Evolutionary conservation across 2,329 filamentous ascomycete species (phyloP).

Genomic region (Scolecobasidium constrictum): DNA sequence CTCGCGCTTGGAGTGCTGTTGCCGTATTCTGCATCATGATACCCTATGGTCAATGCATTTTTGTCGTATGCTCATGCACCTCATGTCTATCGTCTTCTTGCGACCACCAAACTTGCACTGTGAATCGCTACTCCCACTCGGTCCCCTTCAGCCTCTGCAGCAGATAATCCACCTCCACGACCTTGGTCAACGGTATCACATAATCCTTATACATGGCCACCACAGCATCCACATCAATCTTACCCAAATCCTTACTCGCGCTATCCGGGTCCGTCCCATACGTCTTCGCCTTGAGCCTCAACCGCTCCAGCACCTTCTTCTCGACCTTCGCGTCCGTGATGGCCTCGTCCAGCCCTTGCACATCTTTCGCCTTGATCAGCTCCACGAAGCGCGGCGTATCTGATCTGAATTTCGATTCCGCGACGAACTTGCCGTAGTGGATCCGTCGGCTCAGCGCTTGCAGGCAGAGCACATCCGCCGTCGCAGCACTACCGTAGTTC

Average conservation of each 20-base stretch:
- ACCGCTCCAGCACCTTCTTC: conserved; percentile 76
- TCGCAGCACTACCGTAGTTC: conserved; percentile 90
- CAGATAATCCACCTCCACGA: conserved; percentile 94
- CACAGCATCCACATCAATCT: conserved; percentile 88
- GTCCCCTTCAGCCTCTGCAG: conserved; percentile 72
- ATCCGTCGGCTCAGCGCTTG: conserved; percentile 85
- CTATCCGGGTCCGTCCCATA: conserved; percentile 84
- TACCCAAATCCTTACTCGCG: conserved; percentile 46
- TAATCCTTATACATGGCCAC: conserved; percentile 82
- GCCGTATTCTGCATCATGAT: no score
- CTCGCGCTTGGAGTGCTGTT: no score
- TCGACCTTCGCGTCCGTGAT: conserved; percentile 89
- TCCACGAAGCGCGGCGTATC: conserved; percentile 71
- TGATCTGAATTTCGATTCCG: conserved; percentile 84
- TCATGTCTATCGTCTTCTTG: no score
- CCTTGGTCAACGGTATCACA: conserved; percentile 96
- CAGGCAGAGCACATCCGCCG: conserved; percentile 79
- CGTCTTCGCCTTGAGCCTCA: conserved; percentile 80
- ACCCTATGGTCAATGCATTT: no score
- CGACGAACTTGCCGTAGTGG: conserved; percentile 97
- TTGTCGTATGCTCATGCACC: no score
- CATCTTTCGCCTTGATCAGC: conserved; percentile 72
- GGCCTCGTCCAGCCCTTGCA: conserved; percentile 70
- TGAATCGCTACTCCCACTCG: conserved; percentile 33
- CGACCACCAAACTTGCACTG: no score